Evolutionary conservation across 768 basidiomycete genomes (phyloP).

Genomic region (Leccinum obscurum): DNA sequence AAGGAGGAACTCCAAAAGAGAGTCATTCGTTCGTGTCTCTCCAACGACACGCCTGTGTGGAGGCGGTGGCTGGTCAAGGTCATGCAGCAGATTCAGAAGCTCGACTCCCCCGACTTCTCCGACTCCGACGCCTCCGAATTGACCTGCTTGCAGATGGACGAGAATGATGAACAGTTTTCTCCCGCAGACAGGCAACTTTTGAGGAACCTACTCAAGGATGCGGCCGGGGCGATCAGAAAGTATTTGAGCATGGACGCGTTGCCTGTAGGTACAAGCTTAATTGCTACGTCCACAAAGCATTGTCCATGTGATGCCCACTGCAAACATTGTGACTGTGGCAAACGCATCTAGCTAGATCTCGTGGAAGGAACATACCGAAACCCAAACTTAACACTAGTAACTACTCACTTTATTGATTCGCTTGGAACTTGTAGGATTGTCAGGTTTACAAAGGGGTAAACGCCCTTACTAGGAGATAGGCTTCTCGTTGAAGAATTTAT

Average conservation of each 20-base stretch:
- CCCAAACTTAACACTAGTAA: not conserved
- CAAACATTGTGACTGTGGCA: not conserved
- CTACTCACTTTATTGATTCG: not conserved
- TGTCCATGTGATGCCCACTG: not conserved
- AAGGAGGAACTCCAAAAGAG: not conserved
- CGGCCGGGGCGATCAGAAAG: conserved; percentile 13
- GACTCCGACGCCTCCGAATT: not conserved
- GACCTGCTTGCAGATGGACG: not conserved
- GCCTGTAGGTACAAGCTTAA: conserved; percentile 1
- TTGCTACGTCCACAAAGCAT: not conserved
- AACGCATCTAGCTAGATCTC: not conserved
- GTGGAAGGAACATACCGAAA: not conserved
- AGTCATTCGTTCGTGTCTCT: conserved; percentile 18
- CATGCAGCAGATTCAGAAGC: conserved; percentile 13
- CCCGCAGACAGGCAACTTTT: conserved; percentile 5
- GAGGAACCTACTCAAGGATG: conserved; percentile 18
- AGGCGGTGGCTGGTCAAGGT: conserved; percentile 24
- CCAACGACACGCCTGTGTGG: conserved; percentile 30
- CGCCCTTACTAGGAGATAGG: not conserved
- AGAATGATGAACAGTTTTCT: not conserved
- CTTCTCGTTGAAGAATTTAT: not conserved
- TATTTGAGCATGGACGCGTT: conserved; percentile 7
- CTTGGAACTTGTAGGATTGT: not conserved
- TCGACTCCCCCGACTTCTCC: not conserved
- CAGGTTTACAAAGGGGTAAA: not conserved